A percentile compares a stretch with the other conserved stretches of the same genome.
Evolutionary conservation across 192 early-diverging fungal species (phyloP).

Genomic region (Nowakowskiella sp.): DNA sequence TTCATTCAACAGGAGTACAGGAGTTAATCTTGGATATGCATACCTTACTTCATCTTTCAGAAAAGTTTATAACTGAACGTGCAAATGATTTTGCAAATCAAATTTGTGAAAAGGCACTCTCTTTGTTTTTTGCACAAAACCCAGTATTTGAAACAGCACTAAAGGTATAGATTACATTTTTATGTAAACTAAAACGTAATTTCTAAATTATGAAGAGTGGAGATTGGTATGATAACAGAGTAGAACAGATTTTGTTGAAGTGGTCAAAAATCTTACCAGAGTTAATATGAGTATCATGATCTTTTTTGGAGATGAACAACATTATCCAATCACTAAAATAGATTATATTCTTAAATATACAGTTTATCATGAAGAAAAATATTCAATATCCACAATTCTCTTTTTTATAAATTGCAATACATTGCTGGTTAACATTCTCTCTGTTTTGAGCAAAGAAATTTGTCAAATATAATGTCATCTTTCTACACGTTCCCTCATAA

Average conservation of each 20-base stretch:
- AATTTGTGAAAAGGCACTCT: constrained; percentile 42
- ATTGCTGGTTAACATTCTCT: too few species aligned
- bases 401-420: too few species aligned
- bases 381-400: too few species aligned
- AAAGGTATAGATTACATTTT: constrained; percentile 27
- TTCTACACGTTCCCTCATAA: too few species aligned
- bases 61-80: constrained; percentile 25
- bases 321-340: too few species aligned
- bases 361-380: too few species aligned
- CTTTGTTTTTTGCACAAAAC: constrained; percentile 35
- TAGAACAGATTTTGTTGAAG: constrained; percentile 23
- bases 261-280: too few species aligned
- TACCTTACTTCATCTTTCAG: constrained; percentile 34
- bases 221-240: constrained; percentile 43
- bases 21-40: constrained; percentile 50
- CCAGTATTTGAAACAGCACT: constrained; percentile 20
- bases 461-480: too few species aligned
- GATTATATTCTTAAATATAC: too few species aligned
- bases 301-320: too few species aligned
- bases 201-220: constrained; percentile 27
- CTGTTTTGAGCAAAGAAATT: too few species aligned
- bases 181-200: constrained; percentile 2
- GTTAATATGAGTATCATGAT: too few species aligned
- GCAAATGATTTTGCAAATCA: constrained; percentile 33
- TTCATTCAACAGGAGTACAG: constrained; percentile 28